Conservation (phyloP, 2,329 filamentous ascomycete species). For the Cordyceps militaris region DNA sequence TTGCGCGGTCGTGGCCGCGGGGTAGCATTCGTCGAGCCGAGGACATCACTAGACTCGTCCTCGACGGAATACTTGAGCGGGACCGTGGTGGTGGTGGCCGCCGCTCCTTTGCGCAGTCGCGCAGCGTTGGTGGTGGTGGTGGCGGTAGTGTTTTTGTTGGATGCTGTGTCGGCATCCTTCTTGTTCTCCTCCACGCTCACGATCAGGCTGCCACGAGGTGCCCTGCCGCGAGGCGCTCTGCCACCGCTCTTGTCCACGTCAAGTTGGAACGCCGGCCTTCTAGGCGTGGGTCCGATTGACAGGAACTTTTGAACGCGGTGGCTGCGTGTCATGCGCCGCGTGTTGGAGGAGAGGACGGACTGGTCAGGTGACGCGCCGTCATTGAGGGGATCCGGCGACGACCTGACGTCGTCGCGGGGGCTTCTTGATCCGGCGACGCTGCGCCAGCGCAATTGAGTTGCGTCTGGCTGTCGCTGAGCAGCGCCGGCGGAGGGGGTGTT, state of each 20-base stretch:
- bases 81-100: constrained; percentile 40
- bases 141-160: too few species aligned
- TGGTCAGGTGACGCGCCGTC: constrained; percentile 28
- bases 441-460: constrained; percentile 29
- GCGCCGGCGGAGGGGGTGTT: neutral
- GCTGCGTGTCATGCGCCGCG: constrained; percentile 38
- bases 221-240: constrained; percentile 19
- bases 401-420: constrained; percentile 37
- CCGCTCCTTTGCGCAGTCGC: constrained; percentile 30
- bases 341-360: constrained; percentile 29
- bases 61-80: constrained; percentile 40
- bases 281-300: constrained; percentile 37
- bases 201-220: constrained; percentile 44
- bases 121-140: too few species aligned
- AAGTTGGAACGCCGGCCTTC: constrained; percentile 51
- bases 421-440: constrained; percentile 29
- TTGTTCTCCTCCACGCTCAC: constrained; percentile 54
- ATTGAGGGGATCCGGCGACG: constrained; percentile 46
- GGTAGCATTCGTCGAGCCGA: constrained; percentile 23
- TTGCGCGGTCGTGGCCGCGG: constrained; percentile 39
- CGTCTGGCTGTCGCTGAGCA: constrained; percentile 17
- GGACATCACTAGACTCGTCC: constrained; percentile 28
- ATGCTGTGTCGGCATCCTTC: constrained; percentile 30
- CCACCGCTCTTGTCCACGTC: constrained; percentile 39
- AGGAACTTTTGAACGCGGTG: constrained; percentile 33